Evolutionary conservation across 2,329 filamentous ascomycete genomes (phyloP).

Genomic region (Dryadomyces quercus-mongolicae): DNA sequence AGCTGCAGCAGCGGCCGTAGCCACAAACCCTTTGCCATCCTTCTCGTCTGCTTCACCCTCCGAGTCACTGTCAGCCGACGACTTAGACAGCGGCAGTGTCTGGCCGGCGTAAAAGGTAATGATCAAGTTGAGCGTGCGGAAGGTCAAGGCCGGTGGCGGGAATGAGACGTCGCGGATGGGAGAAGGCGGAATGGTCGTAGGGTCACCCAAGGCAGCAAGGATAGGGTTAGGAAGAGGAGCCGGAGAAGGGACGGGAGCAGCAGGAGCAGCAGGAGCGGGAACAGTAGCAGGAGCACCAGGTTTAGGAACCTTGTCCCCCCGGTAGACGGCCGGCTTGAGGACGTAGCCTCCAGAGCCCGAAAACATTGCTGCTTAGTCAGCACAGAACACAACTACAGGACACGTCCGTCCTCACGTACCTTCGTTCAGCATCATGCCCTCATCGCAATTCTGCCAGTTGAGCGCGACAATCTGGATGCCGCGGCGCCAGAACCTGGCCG

Average conservation of each 20-base stretch:
- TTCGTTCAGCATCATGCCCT: slow-evolving; percentile 92
- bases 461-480: slow-evolving; percentile 85
- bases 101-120: slow-evolving; percentile 71
- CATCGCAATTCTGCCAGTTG: slow-evolving; percentile 87
- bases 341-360: slow-evolving; percentile 72
- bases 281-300: slow-evolving; percentile 1
- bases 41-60: not conserved
- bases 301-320: slow-evolving; percentile 18
- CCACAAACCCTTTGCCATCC: not conserved
- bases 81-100: slow-evolving; percentile 52
- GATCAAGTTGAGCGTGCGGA: slow-evolving; percentile 47
- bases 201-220: not conserved
- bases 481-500: slow-evolving; percentile 73
- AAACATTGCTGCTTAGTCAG: slow-evolving; percentile 11
- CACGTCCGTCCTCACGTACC: slow-evolving; percentile 45
- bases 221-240: too few relatives aligned
- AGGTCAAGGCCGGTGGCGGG: slow-evolving; percentile 14
- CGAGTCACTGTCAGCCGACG: not conserved
- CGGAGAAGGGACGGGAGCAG: not conserved
- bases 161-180: not conserved
- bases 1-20: not conserved
- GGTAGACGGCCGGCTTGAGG: slow-evolving; percentile 57
- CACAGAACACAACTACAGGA: too few relatives aligned
- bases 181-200: not conserved
- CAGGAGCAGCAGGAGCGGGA: not conserved